Evolutionary conservation across 2,329 filamentous ascomycete genomes (phyloP).

Genomic region (Sporothrix protearum): DNA sequence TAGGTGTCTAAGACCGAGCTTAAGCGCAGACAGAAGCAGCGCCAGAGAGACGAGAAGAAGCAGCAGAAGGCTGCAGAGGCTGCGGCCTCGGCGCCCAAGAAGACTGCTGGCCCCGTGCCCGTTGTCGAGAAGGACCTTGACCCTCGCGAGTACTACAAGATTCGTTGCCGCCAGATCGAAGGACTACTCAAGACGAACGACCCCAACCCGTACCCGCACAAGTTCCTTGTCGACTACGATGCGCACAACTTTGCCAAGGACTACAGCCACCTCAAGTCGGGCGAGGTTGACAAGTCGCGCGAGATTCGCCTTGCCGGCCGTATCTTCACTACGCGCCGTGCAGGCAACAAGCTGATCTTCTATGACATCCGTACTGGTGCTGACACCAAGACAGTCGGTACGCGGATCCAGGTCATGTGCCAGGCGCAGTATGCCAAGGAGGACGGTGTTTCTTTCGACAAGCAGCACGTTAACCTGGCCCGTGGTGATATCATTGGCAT

Average conservation of each 20-base stretch:
- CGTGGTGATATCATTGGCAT: slow-evolving; percentile 92
- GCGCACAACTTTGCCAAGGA: slow-evolving; percentile 74
- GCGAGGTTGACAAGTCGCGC: slow-evolving; percentile 73
- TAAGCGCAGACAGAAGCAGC: slow-evolving; percentile 93
- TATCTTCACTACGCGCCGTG: slow-evolving; percentile 82
- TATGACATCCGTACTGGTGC: slow-evolving; percentile 72
- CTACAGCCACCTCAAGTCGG: slow-evolving; percentile 79
- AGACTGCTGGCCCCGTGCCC: slow-evolving; percentile 52
- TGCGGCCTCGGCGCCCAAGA: slow-evolving; percentile 50
- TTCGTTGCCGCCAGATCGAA: slow-evolving; percentile 76
- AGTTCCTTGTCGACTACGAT: slow-evolving; percentile 82
- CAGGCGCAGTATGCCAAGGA: slow-evolving; percentile 75
- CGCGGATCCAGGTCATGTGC: slow-evolving; percentile 86
- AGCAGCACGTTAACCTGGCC: slow-evolving; percentile 84
- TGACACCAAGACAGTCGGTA: slow-evolving; percentile 56
- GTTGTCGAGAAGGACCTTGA: slow-evolving; percentile 59
- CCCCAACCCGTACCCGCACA: slow-evolving; percentile 88
- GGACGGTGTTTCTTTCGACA: slow-evolving; percentile 63
- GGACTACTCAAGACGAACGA: slow-evolving; percentile 65
- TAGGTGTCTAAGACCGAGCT: slow-evolving; percentile 74
- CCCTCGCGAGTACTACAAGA: slow-evolving; percentile 82
- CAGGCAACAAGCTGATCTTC: slow-evolving; percentile 83
- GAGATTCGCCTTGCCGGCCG: slow-evolving; percentile 75
- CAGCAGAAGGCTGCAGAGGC: slow-evolving; percentile 69
- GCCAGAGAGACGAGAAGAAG: slow-evolving; percentile 84